Percentiles rank a stretch among this genome's conserved stretches.
These are phyloP conservation scores for Neurospora sp. DNA, from an alignment of 495 filamentous ascomycete species.

Conservation along the genomic window DNA sequence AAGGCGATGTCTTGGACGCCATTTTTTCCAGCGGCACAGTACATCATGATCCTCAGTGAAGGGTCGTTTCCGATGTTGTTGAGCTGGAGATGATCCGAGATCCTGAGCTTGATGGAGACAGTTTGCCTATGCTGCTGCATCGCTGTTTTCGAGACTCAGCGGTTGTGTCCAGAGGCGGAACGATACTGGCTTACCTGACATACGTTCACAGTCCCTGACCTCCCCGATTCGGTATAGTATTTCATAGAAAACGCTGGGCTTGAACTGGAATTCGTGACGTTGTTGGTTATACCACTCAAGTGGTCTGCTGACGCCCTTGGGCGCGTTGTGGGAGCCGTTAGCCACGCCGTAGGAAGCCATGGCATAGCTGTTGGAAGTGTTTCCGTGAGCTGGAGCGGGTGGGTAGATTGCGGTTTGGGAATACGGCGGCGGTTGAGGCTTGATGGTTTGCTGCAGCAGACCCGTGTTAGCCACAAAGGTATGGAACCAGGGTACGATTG, in stretches of 20 bases:
- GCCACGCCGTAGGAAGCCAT: constrained; percentile 3
- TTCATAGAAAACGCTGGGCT: constrained; percentile 69
- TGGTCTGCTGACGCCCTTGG: background rate
- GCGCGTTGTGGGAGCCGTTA: constrained; percentile 2
- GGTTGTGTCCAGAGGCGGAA: background rate
- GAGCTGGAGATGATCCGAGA: constrained; percentile 37
- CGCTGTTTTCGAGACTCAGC: constrained; percentile 25
- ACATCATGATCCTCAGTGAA: constrained; percentile 63
- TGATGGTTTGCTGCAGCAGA: background rate
- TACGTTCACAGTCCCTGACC: constrained; percentile 60
- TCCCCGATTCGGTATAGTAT: constrained; percentile 50
- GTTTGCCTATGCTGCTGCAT: constrained; percentile 54
- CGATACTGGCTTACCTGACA: constrained; percentile 12
- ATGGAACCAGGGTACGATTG: constrained; percentile 8
- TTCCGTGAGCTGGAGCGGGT: background rate
- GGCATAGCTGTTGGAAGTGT: constrained; percentile 6
- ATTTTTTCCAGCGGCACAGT: constrained; percentile 54
- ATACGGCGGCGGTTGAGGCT: background rate
- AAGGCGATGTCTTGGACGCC: constrained; percentile 71
- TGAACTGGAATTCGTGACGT: constrained; percentile 39
- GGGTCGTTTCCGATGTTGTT: constrained; percentile 42
- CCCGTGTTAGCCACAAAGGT: constrained; percentile 2
- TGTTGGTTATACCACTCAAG: background rate
- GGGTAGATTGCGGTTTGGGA: constrained; percentile 4
- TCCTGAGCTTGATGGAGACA: constrained; percentile 39